phyloP scores from a whole-genome alignment of 2,329 filamentous ascomycete genomes.

The Cladosporium velox region DNA sequence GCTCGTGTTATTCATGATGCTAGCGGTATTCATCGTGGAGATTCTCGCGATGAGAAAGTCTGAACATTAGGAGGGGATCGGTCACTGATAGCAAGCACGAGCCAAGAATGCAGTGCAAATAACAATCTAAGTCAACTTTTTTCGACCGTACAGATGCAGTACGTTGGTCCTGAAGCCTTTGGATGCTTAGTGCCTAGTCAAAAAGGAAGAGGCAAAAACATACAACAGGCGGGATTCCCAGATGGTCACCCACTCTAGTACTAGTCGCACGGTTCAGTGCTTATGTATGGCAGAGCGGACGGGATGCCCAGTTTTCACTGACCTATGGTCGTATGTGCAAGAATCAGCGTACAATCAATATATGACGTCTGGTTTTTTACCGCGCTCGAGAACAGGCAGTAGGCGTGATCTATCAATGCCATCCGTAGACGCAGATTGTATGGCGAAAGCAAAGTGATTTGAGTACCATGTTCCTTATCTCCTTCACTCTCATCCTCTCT shows the following conservation, averaged over 20 bases:
- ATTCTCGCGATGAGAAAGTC: slow-evolving; percentile 9
- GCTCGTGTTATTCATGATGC: neutral
- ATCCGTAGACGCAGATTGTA: no score
- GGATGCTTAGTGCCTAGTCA: neutral
- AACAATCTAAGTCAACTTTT: neutral
- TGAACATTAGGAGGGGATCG: neutral
- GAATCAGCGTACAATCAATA: no score
- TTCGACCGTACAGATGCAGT: neutral
- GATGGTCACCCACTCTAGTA: neutral
- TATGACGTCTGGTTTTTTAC: no score
- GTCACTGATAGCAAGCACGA: no score
- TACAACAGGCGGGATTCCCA: slow-evolving; percentile 6
- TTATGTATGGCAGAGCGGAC: no score
- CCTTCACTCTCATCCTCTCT: no score
- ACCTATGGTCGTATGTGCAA: neutral
- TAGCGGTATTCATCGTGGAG: slow-evolving; percentile 4
- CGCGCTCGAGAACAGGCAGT: no score
- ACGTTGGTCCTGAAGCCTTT: neutral
- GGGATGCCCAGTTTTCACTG: neutral
- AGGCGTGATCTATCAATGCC: no score
- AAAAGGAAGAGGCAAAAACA: neutral
- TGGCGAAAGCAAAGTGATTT: no score
- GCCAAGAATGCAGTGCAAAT: neutral
- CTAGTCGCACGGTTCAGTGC: no score
- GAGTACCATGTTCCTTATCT: no score